phyloP scores from a whole-genome alignment of 2,329 filamentous ascomycete genomes.

The Ceratocystis diversiconidia region DNA sequence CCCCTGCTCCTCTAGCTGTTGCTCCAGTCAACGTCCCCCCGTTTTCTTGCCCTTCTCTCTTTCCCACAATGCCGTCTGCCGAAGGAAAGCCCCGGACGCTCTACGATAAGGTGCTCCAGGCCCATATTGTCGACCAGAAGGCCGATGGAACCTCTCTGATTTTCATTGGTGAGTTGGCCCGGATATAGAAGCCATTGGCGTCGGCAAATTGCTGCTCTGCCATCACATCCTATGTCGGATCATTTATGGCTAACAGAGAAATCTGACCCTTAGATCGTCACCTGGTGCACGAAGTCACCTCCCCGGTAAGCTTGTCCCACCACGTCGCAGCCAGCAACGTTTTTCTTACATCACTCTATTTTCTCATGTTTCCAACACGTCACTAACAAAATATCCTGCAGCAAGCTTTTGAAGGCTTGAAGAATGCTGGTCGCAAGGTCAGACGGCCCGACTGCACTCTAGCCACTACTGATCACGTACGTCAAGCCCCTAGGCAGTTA shows the following conservation, averaged over 20 bases:
- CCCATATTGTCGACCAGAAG: conserved; percentile 91
- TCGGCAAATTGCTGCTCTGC: not conserved
- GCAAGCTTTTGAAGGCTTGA: conserved; percentile 95
- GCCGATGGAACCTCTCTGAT: conserved; percentile 82
- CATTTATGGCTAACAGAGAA: not conserved
- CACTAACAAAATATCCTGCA: conserved; percentile 27
- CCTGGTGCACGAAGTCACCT: conserved; percentile 96
- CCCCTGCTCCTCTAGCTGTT: not conserved
- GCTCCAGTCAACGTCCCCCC: not conserved
- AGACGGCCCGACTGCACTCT: conserved; percentile 93
- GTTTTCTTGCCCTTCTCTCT: not conserved
- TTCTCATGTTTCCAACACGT: no score
- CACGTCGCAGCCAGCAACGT: not conserved
- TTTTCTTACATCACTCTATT: not conserved
- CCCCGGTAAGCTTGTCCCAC: conserved; percentile 49
- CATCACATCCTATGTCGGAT: not conserved
- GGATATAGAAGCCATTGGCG: not conserved
- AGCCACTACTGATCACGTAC: conserved; percentile 89
- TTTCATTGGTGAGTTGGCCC: conserved; percentile 64
- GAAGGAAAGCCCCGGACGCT: conserved; percentile 64
- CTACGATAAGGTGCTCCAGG: conserved; percentile 94
- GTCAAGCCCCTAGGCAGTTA: not conserved
- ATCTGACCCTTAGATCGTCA: conserved; percentile 54
- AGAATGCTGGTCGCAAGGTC: conserved; percentile 75
- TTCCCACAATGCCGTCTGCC: conserved; percentile 56